A percentile compares a stretch with the other conserved stretches of the same genome.
Conservation (phyloP, 768 basidiomycete species). For the Gloeophyllum trabeum region DNA sequence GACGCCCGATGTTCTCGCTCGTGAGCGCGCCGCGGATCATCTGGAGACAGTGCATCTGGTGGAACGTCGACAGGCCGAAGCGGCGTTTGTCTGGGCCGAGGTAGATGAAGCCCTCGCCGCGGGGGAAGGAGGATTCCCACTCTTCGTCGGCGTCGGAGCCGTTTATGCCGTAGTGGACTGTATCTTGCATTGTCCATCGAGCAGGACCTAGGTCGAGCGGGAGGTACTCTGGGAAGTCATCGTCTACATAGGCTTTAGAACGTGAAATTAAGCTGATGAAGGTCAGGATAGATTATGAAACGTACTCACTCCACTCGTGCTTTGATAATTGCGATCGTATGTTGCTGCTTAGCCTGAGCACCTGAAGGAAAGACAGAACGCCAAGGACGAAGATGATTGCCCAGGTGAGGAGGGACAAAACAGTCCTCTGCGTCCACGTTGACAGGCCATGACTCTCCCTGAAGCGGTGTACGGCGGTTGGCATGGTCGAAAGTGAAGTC, state of each 20-base stretch:
- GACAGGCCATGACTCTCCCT: no score
- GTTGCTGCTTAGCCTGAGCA: no score
- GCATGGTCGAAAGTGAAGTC: no score
- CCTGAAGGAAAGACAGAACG: no score
- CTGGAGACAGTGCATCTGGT: slow-evolving; percentile 37
- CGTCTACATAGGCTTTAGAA: neutral
- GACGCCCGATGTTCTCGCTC: slow-evolving; percentile 2
- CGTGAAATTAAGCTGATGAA: no score
- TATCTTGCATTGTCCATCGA: neutral
- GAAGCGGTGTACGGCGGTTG: no score
- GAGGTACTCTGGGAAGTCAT: neutral
- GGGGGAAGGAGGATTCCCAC: neutral
- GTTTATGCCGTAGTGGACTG: neutral
- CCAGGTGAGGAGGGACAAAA: no score
- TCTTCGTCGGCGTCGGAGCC: neutral
- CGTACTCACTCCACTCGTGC: no score
- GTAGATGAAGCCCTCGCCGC: slow-evolving; percentile 8
- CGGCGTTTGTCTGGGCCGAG: slow-evolving; percentile 21
- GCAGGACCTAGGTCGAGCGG: neutral
- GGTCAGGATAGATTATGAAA: no score
- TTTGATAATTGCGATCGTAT: no score
- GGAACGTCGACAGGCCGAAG: slow-evolving; percentile 27
- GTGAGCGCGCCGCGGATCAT: slow-evolving; percentile 18
- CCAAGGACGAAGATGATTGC: no score
- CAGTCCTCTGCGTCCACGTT: no score